Evolutionary conservation across 202 grass and related monocot species (phyloP).

Genomic region (Hordeum pubiflorum): DNA sequence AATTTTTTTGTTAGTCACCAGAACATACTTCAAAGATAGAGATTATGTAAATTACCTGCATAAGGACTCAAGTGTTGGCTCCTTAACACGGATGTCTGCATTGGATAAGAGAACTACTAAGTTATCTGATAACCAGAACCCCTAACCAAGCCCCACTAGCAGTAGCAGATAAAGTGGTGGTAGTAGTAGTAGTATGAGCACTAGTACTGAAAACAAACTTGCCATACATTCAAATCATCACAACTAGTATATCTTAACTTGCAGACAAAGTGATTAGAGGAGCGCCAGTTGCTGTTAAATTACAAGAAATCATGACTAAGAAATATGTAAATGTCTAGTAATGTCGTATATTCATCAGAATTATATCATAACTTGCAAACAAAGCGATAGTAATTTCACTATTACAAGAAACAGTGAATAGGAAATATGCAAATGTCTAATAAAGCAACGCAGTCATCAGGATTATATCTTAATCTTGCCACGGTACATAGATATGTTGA

Average conservation of each 20-base stretch:
- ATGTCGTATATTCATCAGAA: background rate
- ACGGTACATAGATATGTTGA: background rate
- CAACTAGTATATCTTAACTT: background rate
- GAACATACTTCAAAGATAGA: background rate
- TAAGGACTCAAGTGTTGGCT: slow-evolving; percentile 84
- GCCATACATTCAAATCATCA: background rate
- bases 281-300: background rate
- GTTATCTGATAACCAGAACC: background rate
- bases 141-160: background rate
- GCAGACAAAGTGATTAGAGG: background rate
- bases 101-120: background rate
- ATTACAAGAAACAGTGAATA: too few species aligned
- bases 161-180: background rate
- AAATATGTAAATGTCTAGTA: background rate
- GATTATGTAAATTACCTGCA: slow-evolving; percentile 52
- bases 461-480: background rate
- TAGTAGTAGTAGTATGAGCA: background rate
- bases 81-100: slow-evolving; percentile 94
- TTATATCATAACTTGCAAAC: too few species aligned
- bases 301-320: background rate
- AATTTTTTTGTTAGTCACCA: background rate
- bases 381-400: too few species aligned
- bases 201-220: background rate
- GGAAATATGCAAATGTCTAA: too few species aligned
- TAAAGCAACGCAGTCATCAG: background rate